Base-by-base conservation (phyloP, 495 filamentous ascomycete species). In the Penicillium odoratum region DNA sequence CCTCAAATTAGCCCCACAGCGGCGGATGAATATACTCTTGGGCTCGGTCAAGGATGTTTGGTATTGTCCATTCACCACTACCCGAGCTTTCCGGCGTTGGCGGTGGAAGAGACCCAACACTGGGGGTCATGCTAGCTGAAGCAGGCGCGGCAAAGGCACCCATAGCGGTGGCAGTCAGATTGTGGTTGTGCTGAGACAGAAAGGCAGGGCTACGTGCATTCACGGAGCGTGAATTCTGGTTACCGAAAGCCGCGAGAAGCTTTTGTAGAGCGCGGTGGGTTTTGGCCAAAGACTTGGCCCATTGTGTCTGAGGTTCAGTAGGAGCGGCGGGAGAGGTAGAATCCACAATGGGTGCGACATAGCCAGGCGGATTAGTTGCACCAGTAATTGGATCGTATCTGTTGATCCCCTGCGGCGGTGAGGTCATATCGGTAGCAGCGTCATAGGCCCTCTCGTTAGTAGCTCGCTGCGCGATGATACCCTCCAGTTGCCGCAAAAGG, bases 11-110 rank as follows among this genome's bases (percentile, higher is more conserved):
- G 30, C 75, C 66, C 77, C 77, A 78, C 25, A 80, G 61, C 5
- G 77, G 76, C 18, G 77, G 74, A 43, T 80, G 77, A 29, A 80
- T 79, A 53, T 78, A 80, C 58, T 80, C 77, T 29, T 70, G 66
- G 16, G 77, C 77, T 18, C 77, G 72, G 49, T 78, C 77, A 16
- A 80, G 43, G 28, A 80, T 66, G 53, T 75, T 78, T 3, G 74
- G 76, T 13, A 76, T 70, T 25, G 76, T 66, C 77, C 76, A 80
- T 58, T 80, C 77, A 9, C 77, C 71, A 52, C 77, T 78, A 25
- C 69, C 74, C 11, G 77, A 77, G 61, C 76, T 79, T 51, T 80
- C 77, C 6, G 77, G 77, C 1, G 77, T 80, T 40, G 75, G 74
- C 1, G 77, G 77, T 21, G 76, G 75, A 8, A 78, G 65, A 10